Percentiles rank a stretch among this genome's conserved stretches.
These are phyloP conservation scores for Marchantia paleacea DNA, from an alignment of 225 moss, liverwort and hornwort species.

Conservation along the genomic window DNA sequence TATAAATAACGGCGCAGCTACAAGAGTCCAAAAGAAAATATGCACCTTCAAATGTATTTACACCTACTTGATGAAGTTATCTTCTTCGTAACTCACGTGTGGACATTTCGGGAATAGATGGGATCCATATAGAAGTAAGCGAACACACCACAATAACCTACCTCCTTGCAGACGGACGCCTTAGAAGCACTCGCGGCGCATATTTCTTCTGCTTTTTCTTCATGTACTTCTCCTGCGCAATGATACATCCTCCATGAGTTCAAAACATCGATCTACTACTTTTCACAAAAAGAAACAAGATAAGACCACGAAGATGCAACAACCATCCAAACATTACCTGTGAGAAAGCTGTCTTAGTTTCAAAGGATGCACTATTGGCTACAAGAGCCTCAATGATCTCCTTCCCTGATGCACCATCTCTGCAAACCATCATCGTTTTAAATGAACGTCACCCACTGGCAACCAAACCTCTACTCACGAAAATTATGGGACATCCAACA, in stretches of 20 bases:
- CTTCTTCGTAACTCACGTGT: too few species aligned
- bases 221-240: constrained; percentile 89
- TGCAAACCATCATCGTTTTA: constrained; percentile 28
- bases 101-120: neutral
- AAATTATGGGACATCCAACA: too few species aligned
- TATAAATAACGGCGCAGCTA: too few species aligned
- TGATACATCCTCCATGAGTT: neutral
- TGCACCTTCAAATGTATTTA: too few species aligned
- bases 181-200: constrained; percentile 75
- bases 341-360: constrained; percentile 82
- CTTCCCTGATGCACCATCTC: constrained; percentile 87
- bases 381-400: constrained; percentile 88
- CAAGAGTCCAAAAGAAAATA: too few species aligned
- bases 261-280: neutral
- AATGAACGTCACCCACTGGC: neutral
- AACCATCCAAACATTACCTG: constrained; percentile 47
- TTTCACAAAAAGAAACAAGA: neutral
- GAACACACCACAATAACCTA: constrained; percentile 15
- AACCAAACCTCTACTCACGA: neutral
- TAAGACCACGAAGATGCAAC: neutral
- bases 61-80: too few species aligned
- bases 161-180: constrained; percentile 91
- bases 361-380: constrained; percentile 93
- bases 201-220: constrained; percentile 98
- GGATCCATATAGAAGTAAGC: neutral